phyloP scores from a whole-genome alignment of 1,284 basidiomycete species.

The Cutaneotrichosporon cyanovorans region DNA sequence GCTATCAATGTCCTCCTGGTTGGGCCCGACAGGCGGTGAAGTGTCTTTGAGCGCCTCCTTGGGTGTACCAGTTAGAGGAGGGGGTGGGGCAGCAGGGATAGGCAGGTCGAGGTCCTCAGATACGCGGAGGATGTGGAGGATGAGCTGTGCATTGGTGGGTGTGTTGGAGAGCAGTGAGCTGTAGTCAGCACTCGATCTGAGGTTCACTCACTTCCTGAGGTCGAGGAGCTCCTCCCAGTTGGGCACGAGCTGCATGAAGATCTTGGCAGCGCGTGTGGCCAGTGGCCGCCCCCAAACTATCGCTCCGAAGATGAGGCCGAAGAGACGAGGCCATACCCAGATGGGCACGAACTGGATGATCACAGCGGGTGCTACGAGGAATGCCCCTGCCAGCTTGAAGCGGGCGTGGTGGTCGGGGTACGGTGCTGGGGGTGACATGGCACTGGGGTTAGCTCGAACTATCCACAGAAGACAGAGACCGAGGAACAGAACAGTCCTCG shows the following conservation, averaged over 20 bases:
- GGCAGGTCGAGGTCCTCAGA: neutral
- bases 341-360: conserved; percentile 47
- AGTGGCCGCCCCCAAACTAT: conserved; percentile 54
- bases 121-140: conserved; percentile 40
- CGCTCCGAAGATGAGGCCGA: conserved; percentile 49
- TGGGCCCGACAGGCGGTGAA: neutral
- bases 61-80: neutral
- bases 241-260: conserved; percentile 48
- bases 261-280: conserved; percentile 43
- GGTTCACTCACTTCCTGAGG: conserved; percentile 31
- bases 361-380: conserved; percentile 43
- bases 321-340: conserved; percentile 46
- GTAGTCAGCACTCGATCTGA: conserved; percentile 7
- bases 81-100: neutral
- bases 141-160: conserved; percentile 55
- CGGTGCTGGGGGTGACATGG: conserved; percentile 40
- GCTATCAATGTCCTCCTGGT: neutral
- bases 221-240: conserved; percentile 48
- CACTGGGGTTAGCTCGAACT: conserved; percentile 21
- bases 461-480: too few species aligned
- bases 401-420: conserved; percentile 45
- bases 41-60: conserved; percentile 1
- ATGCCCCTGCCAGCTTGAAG: conserved; percentile 42
- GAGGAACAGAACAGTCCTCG: too few species aligned
- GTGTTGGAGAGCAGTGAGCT: conserved; percentile 51